Percentiles rank a stretch among this genome's conserved stretches.
Conservation (phyloP, 2,329 filamentous ascomycete species). For the Cladosporium sp. region DNA sequence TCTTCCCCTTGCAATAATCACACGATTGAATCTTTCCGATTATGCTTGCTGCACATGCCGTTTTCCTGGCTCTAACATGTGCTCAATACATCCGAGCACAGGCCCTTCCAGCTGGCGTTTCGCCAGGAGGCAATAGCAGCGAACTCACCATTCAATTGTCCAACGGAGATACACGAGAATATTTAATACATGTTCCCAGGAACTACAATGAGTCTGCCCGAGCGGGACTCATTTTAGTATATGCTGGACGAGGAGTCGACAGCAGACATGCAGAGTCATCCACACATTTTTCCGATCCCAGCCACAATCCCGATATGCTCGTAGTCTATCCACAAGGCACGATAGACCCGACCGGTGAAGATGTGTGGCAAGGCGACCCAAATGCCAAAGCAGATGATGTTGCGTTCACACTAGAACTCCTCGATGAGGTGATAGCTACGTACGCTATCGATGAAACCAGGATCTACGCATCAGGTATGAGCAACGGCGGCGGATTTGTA, state of each 20-base stretch:
- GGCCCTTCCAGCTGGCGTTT: neutral
- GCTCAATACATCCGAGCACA: neutral
- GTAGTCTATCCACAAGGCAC: constrained; percentile 48
- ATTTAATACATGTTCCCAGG: constrained; percentile 36
- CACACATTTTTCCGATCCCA: constrained; percentile 46
- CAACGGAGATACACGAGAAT: constrained; percentile 3
- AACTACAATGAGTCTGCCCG: constrained; percentile 39
- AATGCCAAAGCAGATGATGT: constrained; percentile 44
- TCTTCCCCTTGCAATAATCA: neutral
- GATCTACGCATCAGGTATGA: constrained; percentile 51
- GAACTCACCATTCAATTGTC: constrained; percentile 4
- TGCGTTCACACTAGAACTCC: constrained; percentile 43
- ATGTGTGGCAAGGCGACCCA: constrained; percentile 47
- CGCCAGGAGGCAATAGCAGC: constrained; percentile 12
- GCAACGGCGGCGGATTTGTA: constrained; percentile 52
- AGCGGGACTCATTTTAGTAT: constrained; percentile 44
- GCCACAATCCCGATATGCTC: constrained; percentile 46
- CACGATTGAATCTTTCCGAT: neutral
- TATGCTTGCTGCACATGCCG: neutral
- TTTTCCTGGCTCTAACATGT: neutral
- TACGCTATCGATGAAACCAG: constrained; percentile 46
- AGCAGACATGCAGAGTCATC: constrained; percentile 40
- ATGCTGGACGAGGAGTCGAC: constrained; percentile 41
- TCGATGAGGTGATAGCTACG: constrained; percentile 37
- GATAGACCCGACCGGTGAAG: constrained; percentile 16